Conservation (phyloP, 495 filamentous ascomycete genomes). For the Neurospora sp. region DNA sequence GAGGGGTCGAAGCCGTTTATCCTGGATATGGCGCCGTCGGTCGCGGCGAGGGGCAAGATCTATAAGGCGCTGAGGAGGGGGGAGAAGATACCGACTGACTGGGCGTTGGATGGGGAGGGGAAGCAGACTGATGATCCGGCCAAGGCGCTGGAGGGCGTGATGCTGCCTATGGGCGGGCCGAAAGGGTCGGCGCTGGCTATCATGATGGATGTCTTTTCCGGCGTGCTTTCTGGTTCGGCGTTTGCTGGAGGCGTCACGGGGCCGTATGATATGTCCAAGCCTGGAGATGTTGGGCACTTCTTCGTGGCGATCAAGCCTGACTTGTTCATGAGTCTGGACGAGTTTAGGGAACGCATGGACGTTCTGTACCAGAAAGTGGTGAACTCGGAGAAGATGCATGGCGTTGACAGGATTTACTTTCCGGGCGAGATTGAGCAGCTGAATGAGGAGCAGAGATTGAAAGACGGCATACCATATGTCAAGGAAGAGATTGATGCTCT, state of each 20-base stretch:
- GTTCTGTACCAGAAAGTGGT: constrained; percentile 56
- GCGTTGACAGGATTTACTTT: constrained; percentile 68
- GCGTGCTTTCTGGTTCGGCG: constrained; percentile 56
- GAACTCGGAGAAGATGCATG: constrained; percentile 52
- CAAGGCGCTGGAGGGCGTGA: constrained; percentile 55
- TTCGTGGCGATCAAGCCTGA: constrained; percentile 66
- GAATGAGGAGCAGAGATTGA: constrained; percentile 42
- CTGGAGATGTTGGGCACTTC: constrained; percentile 68
- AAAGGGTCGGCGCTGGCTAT: constrained; percentile 63
- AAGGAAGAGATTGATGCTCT: constrained; percentile 54
- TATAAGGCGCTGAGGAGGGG: constrained; percentile 61
- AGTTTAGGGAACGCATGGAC: constrained; percentile 61
- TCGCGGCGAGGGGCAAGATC: constrained; percentile 66
- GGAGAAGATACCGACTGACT: constrained; percentile 62
- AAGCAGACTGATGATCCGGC: constrained; percentile 56
- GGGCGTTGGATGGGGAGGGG: constrained; percentile 65
- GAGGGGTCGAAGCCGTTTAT: constrained; percentile 43
- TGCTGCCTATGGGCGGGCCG: constrained; percentile 72
- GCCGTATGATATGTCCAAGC: constrained; percentile 58
- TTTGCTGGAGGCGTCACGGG: constrained; percentile 63
- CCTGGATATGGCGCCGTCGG: constrained; percentile 66
- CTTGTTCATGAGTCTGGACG: constrained; percentile 59
- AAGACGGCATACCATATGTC: constrained; percentile 55
- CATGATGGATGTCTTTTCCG: constrained; percentile 83
- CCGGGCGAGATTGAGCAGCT: constrained; percentile 68